Percentiles rank a stretch among this genome's conserved stretches.
phyloP scores from a whole-genome alignment of 352 stramenopile genomes.

The Phytophthora uliginosa region DNA sequence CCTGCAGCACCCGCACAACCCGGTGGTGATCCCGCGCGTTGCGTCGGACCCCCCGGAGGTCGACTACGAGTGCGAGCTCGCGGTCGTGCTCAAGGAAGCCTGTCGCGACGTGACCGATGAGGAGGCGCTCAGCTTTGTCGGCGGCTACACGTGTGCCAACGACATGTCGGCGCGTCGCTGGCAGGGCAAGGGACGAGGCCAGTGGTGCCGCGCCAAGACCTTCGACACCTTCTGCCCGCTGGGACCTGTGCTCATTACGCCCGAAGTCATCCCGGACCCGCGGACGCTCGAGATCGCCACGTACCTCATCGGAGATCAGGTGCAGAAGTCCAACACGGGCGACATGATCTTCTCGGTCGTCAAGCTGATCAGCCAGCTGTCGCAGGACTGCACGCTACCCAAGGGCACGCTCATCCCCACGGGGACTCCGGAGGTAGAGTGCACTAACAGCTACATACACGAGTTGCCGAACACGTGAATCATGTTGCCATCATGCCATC shows the following conservation, averaged over 20 bases:
- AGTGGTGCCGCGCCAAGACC: slow-evolving; percentile 91
- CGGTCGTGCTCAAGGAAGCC: slow-evolving; percentile 85
- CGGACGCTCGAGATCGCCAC: slow-evolving; percentile 84
- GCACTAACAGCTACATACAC: slow-evolving; percentile 20
- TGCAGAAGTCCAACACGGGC: slow-evolving; percentile 90
- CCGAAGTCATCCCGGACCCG: slow-evolving; percentile 77
- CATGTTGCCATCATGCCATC: background rate
- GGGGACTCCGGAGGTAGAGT: slow-evolving; percentile 84
- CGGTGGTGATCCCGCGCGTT: slow-evolving; percentile 86
- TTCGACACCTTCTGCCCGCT: slow-evolving; percentile 95
- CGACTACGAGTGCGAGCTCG: slow-evolving; percentile 94
- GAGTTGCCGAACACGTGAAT: slow-evolving; percentile 46
- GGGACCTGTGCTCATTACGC: slow-evolving; percentile 86
- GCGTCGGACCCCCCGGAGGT: slow-evolving; percentile 75
- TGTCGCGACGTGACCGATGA: slow-evolving; percentile 88
- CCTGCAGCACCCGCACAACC: slow-evolving; percentile 79
- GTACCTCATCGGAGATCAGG: slow-evolving; percentile 82
- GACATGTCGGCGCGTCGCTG: slow-evolving; percentile 91
- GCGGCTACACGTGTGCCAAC: slow-evolving; percentile 90
- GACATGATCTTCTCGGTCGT: slow-evolving; percentile 95
- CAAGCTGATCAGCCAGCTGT: slow-evolving; percentile 91
- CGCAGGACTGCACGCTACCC: slow-evolving; percentile 90
- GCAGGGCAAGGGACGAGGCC: slow-evolving; percentile 88
- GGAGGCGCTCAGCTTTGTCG: slow-evolving; percentile 89
- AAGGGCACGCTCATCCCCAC: slow-evolving; percentile 92